A percentile compares a stretch with the other conserved stretches of the same genome.
These are phyloP conservation scores for Yarrowia yakushimensis DNA, from an alignment of 805 yeast genomes.

Conservation along the genomic window DNA sequence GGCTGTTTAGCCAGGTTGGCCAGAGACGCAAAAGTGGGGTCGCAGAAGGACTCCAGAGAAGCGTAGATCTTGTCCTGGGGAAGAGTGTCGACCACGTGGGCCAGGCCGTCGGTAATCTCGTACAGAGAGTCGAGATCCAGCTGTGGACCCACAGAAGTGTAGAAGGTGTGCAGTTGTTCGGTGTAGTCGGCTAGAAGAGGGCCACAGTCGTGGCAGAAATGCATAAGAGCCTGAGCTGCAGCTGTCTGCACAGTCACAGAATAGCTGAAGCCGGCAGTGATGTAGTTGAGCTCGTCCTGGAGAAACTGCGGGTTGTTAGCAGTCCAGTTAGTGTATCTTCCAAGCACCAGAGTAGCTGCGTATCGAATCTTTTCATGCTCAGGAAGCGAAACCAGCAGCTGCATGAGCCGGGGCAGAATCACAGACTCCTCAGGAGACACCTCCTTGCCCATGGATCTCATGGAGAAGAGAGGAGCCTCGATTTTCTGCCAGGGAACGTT, in stretches of 20 bases:
- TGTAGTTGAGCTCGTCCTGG: conserved; percentile 79
- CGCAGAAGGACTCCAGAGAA: conserved; percentile 59
- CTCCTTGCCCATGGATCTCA: conserved; percentile 94
- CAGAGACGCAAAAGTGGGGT: conserved; percentile 51
- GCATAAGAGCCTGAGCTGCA: conserved; percentile 90
- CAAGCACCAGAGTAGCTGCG: conserved; percentile 88
- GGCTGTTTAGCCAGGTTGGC: conserved; percentile 31
- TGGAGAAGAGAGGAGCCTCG: conserved; percentile 84
- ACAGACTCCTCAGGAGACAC: conserved; percentile 62
- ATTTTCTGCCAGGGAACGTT: conserved; percentile 70
- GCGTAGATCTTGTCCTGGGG: conserved; percentile 48
- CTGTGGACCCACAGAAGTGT: conserved; percentile 50
- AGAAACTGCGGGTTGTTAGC: conserved; percentile 76
- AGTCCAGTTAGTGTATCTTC: conserved; percentile 97
- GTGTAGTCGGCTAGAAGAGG: conserved; percentile 58
- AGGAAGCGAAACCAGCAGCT: conserved; percentile 63
- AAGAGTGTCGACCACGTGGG: conserved; percentile 69
- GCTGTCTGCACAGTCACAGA: conserved; percentile 62
- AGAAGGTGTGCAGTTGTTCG: conserved; percentile 72
- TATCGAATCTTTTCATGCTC: conserved; percentile 84
- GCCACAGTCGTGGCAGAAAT: conserved; percentile 89
- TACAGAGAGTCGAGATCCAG: conserved; percentile 66
- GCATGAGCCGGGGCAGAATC: conserved; percentile 75
- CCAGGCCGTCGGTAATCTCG: conserved; percentile 86
- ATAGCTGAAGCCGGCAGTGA: conserved; percentile 64